Base-by-base conservation (phyloP, 2,329 filamentous ascomycete genomes). In the Colletotrichum kahawae region DNA sequence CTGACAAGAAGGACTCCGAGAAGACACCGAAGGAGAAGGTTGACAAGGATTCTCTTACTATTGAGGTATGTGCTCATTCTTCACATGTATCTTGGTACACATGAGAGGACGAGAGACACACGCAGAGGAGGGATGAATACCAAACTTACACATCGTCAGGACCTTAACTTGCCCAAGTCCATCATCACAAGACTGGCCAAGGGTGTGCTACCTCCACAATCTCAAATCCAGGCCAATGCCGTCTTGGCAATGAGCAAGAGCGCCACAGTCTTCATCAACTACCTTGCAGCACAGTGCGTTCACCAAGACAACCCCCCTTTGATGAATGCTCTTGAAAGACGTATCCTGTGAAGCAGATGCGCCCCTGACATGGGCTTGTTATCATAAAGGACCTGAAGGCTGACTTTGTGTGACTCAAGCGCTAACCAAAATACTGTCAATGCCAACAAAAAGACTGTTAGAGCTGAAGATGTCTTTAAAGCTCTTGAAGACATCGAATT, bases 181-280 rank as follows among this genome's bases (percentile, higher is more conserved):
- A 95, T 96, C 84, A 93, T 96, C 78, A 94, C 93, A 68, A 90
- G 94, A 69, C 88, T 97, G 38, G 93, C 94, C 54, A 96, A 96
- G 85, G 93, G 94, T 54, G 94, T 95, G 7, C 87, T 97, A 7
- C 94, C 95, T 1, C 89, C 94, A 7, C 95, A 95, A 82, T 96
- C 94, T 7, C 93, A 95, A 84, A 94, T 96, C 64, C 94, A 96
- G 82, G 94, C 93, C 80, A 95, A 95, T 85, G 95, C 95, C 56
- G 90, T 96, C 70, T 85, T 95, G 67, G 95, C 94, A 12, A 90
- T 97, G 86, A 93, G 91, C 78, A 96, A 96, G 85, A 94, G 93
- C 83, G 93, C 95, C 9, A 96, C 94, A 2, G 92, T 97, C 1
- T 97, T 97, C 81, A 93, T 97, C 79, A 96, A 92, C 84, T 95